Evolutionary conservation across 257 asterid species (phyloP).

Genomic region (Pogostemon cablin): DNA sequence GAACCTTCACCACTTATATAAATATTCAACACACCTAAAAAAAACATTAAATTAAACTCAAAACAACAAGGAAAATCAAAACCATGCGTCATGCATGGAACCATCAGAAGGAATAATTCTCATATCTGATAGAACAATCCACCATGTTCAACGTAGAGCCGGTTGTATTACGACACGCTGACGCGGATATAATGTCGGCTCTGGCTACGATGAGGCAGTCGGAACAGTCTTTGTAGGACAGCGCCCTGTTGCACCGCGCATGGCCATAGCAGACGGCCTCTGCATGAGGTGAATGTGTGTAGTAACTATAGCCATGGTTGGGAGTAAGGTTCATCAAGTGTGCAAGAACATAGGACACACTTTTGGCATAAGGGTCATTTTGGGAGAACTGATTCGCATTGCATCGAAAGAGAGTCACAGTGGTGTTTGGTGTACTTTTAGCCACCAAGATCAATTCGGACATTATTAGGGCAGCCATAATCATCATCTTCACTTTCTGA

Average conservation of each 20-base stretch:
- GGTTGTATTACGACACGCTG: slow-evolving; percentile 1
- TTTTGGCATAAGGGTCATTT: slow-evolving; percentile 22
- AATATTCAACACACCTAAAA: too few species aligned
- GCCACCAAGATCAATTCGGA: background rate
- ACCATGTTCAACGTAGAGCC: slow-evolving; percentile 29
- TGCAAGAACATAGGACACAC: slow-evolving; percentile 31
- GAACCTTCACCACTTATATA: too few species aligned
- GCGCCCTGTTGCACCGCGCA: slow-evolving; percentile 26
- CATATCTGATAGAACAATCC: slow-evolving; percentile 39
- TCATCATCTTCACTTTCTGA: background rate
- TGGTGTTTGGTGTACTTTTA: slow-evolving; percentile 32
- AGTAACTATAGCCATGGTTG: slow-evolving; percentile 32
- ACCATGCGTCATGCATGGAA: too few species aligned
- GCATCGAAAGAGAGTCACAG: background rate
- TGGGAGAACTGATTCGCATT: background rate
- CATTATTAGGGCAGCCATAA: background rate
- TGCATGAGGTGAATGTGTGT: slow-evolving; percentile 26
- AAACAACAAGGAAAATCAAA: too few species aligned
- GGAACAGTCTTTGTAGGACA: slow-evolving; percentile 36
- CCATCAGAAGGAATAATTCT: slow-evolving; percentile 22
- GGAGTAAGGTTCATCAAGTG: slow-evolving; percentile 39
- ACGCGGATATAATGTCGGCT: slow-evolving; percentile 5
- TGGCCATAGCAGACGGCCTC: slow-evolving; percentile 31
- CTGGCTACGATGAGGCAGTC: slow-evolving; percentile 30
- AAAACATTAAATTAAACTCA: too few species aligned